These are phyloP conservation scores for Claviceps sp. DNA, from an alignment of 2,329 filamentous ascomycete species.

Conservation along the genomic window DNA sequence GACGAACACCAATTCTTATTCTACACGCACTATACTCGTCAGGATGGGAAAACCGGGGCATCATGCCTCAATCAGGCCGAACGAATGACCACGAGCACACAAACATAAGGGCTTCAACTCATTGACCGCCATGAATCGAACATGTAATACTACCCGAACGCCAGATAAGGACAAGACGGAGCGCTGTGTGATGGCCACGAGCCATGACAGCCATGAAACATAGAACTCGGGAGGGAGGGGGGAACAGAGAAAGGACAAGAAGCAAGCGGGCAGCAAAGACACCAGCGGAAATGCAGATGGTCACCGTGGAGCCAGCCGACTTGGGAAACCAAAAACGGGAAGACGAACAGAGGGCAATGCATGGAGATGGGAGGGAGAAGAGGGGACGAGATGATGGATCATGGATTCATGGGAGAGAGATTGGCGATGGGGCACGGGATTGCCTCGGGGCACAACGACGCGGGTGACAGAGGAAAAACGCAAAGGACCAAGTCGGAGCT, in stretches of 20 bases:
- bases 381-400: background rate
- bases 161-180: background rate
- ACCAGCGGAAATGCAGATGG: background rate
- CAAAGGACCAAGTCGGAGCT: background rate
- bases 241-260: background rate
- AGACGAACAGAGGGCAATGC: background rate
- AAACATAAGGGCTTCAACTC: slow-evolving; percentile 4
- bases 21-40: slow-evolving; percentile 7
- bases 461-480: background rate
- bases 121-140: slow-evolving; percentile 3
- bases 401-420: background rate
- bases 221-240: background rate
- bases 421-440: background rate
- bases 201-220: slow-evolving; percentile 4
- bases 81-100: slow-evolving; percentile 4
- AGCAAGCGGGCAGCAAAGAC: background rate
- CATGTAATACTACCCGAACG: background rate
- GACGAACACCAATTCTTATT: slow-evolving; percentile 8
- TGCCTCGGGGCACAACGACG: background rate
- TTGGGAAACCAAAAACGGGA: background rate
- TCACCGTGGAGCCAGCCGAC: background rate
- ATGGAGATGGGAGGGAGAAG: background rate
- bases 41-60: slow-evolving; percentile 10
- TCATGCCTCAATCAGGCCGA: slow-evolving; percentile 8
- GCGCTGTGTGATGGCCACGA: slow-evolving; percentile 1